Percentiles rank a stretch among this genome's conserved stretches.
Conservation (phyloP, 2,329 filamentous ascomycete species). For the Thelonectria blattea region DNA sequence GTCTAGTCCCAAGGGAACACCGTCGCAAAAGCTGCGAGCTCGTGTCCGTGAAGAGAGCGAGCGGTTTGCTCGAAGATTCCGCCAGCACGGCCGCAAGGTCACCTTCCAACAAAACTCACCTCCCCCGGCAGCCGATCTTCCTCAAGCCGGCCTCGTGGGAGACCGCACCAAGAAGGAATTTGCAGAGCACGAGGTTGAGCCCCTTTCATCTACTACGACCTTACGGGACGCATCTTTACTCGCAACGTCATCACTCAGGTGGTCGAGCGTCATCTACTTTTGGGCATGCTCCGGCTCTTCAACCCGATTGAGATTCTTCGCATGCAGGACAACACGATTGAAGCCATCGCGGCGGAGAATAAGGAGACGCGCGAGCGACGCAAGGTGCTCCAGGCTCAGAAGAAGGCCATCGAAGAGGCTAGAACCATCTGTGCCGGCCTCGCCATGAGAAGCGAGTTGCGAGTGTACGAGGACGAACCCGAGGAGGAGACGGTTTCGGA, state of each 20-base stretch:
- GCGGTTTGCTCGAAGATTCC: slow-evolving; percentile 54
- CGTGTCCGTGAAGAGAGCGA: slow-evolving; percentile 60
- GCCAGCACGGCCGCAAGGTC: slow-evolving; percentile 57
- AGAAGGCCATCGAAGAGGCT: slow-evolving; percentile 58
- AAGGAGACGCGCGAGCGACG: slow-evolving; percentile 59
- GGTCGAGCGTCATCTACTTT: slow-evolving; percentile 56
- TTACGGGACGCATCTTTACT: slow-evolving; percentile 58
- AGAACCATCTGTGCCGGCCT: slow-evolving; percentile 56
- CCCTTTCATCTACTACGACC: slow-evolving; percentile 60
- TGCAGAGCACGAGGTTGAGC: slow-evolving; percentile 55
- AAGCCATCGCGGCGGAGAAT: slow-evolving; percentile 59
- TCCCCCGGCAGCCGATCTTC: slow-evolving; percentile 33
- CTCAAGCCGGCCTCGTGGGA: slow-evolving; percentile 40
- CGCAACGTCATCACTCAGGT: slow-evolving; percentile 60
- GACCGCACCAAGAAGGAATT: slow-evolving; percentile 55
- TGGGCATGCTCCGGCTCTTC: slow-evolving; percentile 59
- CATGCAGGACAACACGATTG: slow-evolving; percentile 52
- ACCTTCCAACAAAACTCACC: slow-evolving; percentile 46
- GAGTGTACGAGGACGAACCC: slow-evolving; percentile 47
- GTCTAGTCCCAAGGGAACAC: slow-evolving; percentile 56
- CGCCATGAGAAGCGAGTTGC: slow-evolving; percentile 59
- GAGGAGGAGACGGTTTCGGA: slow-evolving; percentile 42
- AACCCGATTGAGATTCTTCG: slow-evolving; percentile 58
- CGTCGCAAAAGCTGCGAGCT: slow-evolving; percentile 57
- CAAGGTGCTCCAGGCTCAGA: slow-evolving; percentile 54